Conservation (phyloP, 2,329 filamentous ascomycete species). For the Fusarium sp. region DNA sequence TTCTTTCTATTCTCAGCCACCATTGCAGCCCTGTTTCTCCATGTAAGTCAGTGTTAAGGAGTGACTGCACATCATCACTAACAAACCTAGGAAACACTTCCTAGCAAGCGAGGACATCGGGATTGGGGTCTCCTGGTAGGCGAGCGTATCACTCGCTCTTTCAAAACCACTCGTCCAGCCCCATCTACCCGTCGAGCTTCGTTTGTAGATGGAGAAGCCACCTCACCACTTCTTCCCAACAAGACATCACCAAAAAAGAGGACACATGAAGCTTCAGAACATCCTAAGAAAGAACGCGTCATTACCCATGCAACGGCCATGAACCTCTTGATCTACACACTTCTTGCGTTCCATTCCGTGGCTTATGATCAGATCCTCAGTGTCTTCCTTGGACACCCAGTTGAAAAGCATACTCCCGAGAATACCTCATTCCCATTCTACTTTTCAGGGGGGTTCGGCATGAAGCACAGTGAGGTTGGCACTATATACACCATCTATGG, state of each 20-base stretch:
- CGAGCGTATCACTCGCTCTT: conserved; percentile 64
- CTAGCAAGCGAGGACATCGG: conserved; percentile 69
- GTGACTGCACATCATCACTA: neutral
- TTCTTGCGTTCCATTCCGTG: conserved; percentile 83
- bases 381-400: conserved; percentile 85
- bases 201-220: conserved; percentile 65
- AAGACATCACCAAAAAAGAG: conserved; percentile 41
- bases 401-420: conserved; percentile 63
- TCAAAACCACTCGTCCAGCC: conserved; percentile 38
- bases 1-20: conserved; percentile 83
- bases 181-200: conserved; percentile 53
- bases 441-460: conserved; percentile 83
- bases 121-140: conserved; percentile 84
- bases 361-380: conserved; percentile 89
- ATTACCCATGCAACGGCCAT: conserved; percentile 78
- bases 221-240: conserved; percentile 62
- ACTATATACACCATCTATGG: conserved; percentile 87
- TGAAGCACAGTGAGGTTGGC: conserved; percentile 78
- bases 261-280: conserved; percentile 23
- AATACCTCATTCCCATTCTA: conserved; percentile 77
- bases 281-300: conserved; percentile 66
- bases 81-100: conserved; percentile 76
- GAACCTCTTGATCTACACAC: conserved; percentile 79
- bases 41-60: conserved; percentile 52
- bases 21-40: conserved; percentile 80